phyloP scores from a whole-genome alignment of 2,329 filamentous ascomycete species.

The Exophiala aquamarina region DNA sequence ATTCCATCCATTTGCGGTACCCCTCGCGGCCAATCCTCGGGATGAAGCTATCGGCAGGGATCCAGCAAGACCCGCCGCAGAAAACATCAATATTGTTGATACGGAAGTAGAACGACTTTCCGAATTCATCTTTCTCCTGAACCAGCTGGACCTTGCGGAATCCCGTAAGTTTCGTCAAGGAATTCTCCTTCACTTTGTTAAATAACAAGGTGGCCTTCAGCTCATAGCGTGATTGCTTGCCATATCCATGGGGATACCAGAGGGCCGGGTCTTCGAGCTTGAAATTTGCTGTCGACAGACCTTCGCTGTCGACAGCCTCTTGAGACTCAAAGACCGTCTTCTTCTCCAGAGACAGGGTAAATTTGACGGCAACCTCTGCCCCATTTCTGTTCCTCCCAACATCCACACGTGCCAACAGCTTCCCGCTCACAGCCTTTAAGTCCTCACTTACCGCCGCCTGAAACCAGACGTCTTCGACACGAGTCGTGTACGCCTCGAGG shows the following conservation, averaged over 20 bases:
- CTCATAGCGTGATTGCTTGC: conserved; percentile 57
- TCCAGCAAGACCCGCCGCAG: conserved; percentile 66
- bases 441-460: conserved; percentile 39
- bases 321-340: conserved; percentile 41
- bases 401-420: conserved; percentile 38
- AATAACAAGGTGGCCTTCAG: conserved; percentile 45
- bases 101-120: conserved; percentile 64
- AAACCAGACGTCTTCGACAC: conserved; percentile 60
- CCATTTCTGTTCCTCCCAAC: conserved; percentile 21
- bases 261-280: conserved; percentile 48
- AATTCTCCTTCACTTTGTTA: conserved; percentile 36
- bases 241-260: conserved; percentile 62
- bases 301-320: conserved; percentile 41
- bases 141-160: conserved; percentile 52
- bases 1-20: conserved; percentile 60
- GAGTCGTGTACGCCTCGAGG: conserved; percentile 61
- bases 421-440: conserved; percentile 39
- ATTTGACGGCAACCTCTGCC: conserved; percentile 23
- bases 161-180: conserved; percentile 48
- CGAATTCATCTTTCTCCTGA: conserved; percentile 48
- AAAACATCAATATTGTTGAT: conserved; percentile 69
- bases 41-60: conserved; percentile 62
- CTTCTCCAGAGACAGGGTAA: conserved; percentile 35
- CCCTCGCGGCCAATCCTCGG: conserved; percentile 53
- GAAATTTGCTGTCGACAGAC: conserved; percentile 34